phyloP scores from a whole-genome alignment of 805 yeast genomes.

The Candida sonorensis region DNA sequence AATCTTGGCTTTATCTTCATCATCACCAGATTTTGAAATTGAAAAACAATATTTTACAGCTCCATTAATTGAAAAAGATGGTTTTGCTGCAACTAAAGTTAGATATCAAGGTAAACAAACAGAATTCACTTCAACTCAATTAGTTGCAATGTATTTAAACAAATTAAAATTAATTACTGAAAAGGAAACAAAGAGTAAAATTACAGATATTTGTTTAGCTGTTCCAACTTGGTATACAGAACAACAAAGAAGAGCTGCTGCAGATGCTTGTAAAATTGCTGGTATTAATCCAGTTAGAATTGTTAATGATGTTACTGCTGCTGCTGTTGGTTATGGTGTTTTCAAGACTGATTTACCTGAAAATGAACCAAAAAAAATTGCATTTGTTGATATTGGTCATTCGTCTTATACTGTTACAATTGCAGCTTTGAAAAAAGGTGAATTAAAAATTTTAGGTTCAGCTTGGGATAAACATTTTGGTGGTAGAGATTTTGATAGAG shows the following conservation, averaged over 20 bases:
- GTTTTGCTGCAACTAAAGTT: conserved; percentile 79
- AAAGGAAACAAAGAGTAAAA: conserved; percentile 74
- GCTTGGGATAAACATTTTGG: conserved; percentile 96
- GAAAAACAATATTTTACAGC: conserved; percentile 74
- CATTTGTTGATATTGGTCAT: conserved; percentile 95
- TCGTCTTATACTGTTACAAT: conserved; percentile 87
- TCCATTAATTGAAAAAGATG: conserved; percentile 64
- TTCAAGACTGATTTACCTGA: conserved; percentile 96
- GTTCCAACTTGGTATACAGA: conserved; percentile 98
- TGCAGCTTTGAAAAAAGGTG: conserved; percentile 92
- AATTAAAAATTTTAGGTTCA: conserved; percentile 85
- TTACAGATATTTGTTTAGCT: conserved; percentile 85
- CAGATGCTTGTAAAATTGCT: conserved; percentile 93
- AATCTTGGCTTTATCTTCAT: conserved; percentile 69
- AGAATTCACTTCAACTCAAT: conserved; percentile 81
- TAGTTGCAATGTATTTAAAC: conserved; percentile 91
- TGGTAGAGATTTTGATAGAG: conserved; percentile 94
- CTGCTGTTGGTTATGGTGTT: conserved; percentile 98
- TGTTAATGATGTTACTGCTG: conserved; percentile 96
- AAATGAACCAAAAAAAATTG: conserved; percentile 83
- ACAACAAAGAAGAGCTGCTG: conserved; percentile 91
- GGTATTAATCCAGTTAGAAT: conserved; percentile 97
- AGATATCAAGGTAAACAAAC: conserved; percentile 72
- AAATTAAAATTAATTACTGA: conserved; percentile 77
- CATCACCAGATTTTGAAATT: conserved; percentile 67